phyloP scores from a whole-genome alignment of 352 stramenopile species.

The Sclerospora graminicola region DNA sequence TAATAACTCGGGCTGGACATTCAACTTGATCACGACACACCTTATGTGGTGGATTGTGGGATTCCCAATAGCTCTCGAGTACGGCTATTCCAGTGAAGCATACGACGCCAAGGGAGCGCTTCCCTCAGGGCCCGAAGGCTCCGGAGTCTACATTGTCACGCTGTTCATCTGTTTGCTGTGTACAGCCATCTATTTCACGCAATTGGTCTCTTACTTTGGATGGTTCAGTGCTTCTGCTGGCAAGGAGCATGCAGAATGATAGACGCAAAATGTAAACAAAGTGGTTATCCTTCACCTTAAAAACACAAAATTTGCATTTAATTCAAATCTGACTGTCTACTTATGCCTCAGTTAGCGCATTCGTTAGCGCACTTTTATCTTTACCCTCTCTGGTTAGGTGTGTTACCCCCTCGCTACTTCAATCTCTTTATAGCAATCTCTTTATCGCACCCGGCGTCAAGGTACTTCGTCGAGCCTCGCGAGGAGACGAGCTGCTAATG shows the following conservation, averaged over 20 bases:
- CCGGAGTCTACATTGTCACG: constrained; percentile 71
- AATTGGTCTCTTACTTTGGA: constrained; percentile 44
- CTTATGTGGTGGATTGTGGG: constrained; percentile 77
- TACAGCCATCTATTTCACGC: constrained; percentile 50
- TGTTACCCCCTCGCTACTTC: no score
- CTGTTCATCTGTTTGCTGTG: constrained; percentile 69
- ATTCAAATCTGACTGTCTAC: no score
- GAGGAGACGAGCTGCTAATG: constrained; percentile 17
- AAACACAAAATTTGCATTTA: no score
- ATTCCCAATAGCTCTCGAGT: constrained; percentile 63
- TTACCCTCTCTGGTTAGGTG: no score
- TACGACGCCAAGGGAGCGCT: constrained; percentile 72
- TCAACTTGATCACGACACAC: constrained; percentile 77
- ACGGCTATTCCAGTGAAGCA: constrained; percentile 68
- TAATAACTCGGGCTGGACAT: constrained; percentile 77
- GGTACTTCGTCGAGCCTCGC: constrained; percentile 26
- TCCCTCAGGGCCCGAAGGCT: constrained; percentile 64
- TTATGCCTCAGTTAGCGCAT: no score
- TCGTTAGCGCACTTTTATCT: no score
- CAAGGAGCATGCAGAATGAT: constrained; percentile 26
- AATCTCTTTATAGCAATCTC: constrained; percentile 16
- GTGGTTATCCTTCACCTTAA: no score
- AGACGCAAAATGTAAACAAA: no score
- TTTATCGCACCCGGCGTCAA: constrained; percentile 23
- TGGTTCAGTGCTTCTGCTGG: constrained; percentile 14